Evolutionary conservation across 139 green algal species (phyloP).

Genomic region (Prasinococcaceae sp.): DNA sequence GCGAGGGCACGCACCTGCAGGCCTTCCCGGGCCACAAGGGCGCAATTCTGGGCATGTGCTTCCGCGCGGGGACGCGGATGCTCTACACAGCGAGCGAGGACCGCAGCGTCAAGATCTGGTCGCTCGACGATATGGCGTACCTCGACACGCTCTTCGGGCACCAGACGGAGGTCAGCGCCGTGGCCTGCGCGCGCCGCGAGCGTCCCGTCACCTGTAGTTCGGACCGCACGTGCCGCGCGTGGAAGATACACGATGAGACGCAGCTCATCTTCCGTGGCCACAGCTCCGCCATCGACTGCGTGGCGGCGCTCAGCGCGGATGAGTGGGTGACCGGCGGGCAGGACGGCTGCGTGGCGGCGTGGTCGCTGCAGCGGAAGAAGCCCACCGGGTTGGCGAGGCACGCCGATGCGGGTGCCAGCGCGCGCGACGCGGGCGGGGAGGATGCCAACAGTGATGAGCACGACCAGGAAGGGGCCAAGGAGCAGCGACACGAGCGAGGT

Average conservation of each 20-base stretch:
- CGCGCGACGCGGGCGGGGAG: background rate
- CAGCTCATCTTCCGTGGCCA: constrained; percentile 79
- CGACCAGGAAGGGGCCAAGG: background rate
- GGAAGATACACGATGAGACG: constrained; percentile 78
- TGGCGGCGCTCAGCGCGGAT: constrained; percentile 32
- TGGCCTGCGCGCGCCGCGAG: constrained; percentile 59
- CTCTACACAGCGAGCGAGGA: constrained; percentile 59
- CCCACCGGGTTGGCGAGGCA: constrained; percentile 27
- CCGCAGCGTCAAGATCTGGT: constrained; percentile 81
- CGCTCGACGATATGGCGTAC: constrained; percentile 78
- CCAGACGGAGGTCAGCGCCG: constrained; percentile 39
- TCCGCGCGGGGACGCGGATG: constrained; percentile 62
- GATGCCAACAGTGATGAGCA: background rate
- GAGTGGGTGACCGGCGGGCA: constrained; percentile 66
- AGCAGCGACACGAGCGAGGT: background rate
- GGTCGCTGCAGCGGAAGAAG: constrained; percentile 57
- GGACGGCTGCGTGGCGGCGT: constrained; percentile 40
- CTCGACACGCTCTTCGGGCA: constrained; percentile 76
- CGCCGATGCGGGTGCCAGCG: background rate
- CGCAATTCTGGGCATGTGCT: constrained; percentile 41
- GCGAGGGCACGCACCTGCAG: constrained; percentile 25
- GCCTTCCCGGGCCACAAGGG: constrained; percentile 55
- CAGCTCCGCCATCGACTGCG: constrained; percentile 43
- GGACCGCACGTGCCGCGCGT: constrained; percentile 77
- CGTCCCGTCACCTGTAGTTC: constrained; percentile 48